Percentiles rank a stretch among this genome's conserved stretches.
Evolutionary conservation across 208 protist species (phyloP).

Genomic region (Tritrichomonas foetus): DNA sequence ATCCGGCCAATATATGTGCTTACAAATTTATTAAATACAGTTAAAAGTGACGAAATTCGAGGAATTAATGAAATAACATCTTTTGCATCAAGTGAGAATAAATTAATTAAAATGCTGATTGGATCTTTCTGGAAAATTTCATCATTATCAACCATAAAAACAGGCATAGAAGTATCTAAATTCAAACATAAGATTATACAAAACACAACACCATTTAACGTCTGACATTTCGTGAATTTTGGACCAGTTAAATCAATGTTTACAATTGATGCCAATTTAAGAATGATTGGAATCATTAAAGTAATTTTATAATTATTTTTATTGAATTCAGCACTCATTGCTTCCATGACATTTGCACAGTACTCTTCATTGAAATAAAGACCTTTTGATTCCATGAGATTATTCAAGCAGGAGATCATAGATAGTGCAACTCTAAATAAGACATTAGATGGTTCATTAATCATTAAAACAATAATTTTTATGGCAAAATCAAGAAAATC

Average conservation of each 20-base stretch:
- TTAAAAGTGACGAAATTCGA: not conserved
- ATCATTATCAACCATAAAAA: not conserved
- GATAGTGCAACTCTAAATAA: not conserved
- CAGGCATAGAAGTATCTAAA: not conserved
- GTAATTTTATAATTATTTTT: not conserved
- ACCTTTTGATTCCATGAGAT: not conserved
- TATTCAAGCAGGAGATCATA: not conserved
- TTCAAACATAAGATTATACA: not conserved
- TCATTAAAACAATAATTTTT: not conserved
- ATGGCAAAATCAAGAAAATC: not conserved
- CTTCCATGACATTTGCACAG: not conserved
- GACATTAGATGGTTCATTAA: not conserved
- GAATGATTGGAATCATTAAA: not conserved
- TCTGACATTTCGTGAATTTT: not conserved
- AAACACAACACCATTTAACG: not conserved
- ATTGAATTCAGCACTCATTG: too few species aligned
- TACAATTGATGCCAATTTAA: not conserved
- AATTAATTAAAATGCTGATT: not conserved
- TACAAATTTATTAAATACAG: not conserved
- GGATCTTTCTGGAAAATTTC: not conserved
- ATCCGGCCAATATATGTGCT: not conserved
- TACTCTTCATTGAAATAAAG: not conserved
- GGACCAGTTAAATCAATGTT: not conserved
- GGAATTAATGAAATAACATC: not conserved
- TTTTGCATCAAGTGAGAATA: not conserved